A percentile compares a stretch with the other conserved stretches of the same genome.
Conservation (phyloP, 805 yeast genomes). For the Candida cerambycidarum region DNA sequence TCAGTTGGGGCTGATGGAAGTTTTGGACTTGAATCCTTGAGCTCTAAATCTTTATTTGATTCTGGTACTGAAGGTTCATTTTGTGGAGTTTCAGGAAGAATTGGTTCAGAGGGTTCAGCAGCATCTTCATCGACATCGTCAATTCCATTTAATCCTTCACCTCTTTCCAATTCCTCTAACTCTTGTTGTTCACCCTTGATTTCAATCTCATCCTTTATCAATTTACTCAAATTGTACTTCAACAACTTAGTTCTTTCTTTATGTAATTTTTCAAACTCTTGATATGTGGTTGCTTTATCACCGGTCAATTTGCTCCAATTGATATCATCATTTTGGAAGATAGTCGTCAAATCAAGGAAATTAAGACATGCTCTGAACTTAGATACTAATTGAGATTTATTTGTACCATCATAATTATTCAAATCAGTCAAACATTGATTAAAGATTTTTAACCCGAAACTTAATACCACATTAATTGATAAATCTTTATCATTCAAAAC, state of each 20-base stretch:
- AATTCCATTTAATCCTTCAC: neutral
- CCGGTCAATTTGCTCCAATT: conserved; percentile 36
- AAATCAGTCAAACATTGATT: conserved; percentile 31
- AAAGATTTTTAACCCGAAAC: conserved; percentile 37
- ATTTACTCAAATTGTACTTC: conserved; percentile 38
- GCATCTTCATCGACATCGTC: neutral
- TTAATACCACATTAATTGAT: conserved; percentile 28
- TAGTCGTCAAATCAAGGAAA: conserved; percentile 29
- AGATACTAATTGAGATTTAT: conserved; percentile 27
- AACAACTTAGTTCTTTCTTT: conserved; percentile 34
- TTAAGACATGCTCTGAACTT: conserved; percentile 38
- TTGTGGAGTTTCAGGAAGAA: neutral
- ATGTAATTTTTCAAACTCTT: conserved; percentile 24
- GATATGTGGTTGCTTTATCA: conserved; percentile 27
- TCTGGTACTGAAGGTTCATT: neutral
- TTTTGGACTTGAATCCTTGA: neutral
- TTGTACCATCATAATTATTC: conserved; percentile 21
- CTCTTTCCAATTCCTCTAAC: conserved; percentile 18
- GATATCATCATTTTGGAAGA: conserved; percentile 28
- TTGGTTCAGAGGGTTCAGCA: neutral
- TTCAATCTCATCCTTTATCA: conserved; percentile 37
- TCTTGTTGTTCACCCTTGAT: conserved; percentile 23
- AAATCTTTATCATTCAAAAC: conserved; percentile 60
- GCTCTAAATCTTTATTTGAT: conserved; percentile 2
- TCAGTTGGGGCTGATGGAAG: conserved; percentile 15